phyloP scores from a whole-genome alignment of 768 basidiomycete genomes.

The Hypholoma fasciculare region DNA sequence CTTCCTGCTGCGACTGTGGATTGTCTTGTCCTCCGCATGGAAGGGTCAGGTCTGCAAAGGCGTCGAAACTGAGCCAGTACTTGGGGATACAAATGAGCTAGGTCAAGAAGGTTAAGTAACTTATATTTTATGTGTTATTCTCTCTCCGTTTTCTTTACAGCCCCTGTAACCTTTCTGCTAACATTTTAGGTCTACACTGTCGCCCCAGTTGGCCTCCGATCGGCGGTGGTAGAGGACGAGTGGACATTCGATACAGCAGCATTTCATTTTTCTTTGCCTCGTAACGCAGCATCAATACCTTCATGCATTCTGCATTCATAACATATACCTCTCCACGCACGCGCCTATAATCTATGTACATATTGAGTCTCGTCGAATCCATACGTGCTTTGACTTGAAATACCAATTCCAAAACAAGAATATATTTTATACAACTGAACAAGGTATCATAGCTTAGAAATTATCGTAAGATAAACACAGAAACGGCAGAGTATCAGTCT shows the following conservation, averaged over 20 bases:
- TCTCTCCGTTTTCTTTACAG: constrained; percentile 1
- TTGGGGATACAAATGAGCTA: background rate
- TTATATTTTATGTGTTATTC: constrained; percentile 18
- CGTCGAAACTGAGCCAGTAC: no score
- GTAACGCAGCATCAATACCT: background rate
- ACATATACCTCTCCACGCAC: background rate
- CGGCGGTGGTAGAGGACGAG: background rate
- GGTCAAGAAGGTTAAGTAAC: constrained; percentile 29
- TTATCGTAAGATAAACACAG: background rate
- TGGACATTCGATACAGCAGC: background rate
- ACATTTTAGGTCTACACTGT: constrained; percentile 9
- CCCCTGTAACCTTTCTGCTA: constrained; percentile 6
- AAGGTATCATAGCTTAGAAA: background rate
- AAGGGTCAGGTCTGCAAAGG: no score
- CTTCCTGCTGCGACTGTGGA: no score
- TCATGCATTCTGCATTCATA: constrained; percentile 1
- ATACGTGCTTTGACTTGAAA: no score
- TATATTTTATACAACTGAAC: background rate
- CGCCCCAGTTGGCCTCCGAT: background rate
- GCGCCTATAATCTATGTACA: background rate
- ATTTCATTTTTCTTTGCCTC: background rate
- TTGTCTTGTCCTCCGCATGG: no score
- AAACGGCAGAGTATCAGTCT: constrained; percentile 14
- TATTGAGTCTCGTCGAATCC: background rate
- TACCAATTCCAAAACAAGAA: background rate